These are phyloP conservation scores for Acorus calamus DNA, from an alignment of 106 monocot genomes.

Conservation along the genomic window DNA sequence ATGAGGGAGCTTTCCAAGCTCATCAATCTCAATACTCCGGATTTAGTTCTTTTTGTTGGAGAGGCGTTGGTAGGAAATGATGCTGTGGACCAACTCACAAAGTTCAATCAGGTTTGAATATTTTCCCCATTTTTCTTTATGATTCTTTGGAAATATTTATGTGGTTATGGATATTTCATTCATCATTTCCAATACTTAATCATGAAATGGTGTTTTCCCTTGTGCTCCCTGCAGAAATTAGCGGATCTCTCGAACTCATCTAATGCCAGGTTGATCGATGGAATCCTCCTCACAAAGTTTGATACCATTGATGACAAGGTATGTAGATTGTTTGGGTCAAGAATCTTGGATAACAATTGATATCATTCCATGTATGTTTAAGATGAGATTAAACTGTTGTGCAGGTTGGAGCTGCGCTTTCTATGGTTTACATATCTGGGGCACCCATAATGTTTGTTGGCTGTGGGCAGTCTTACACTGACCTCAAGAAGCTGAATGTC, in stretches of 20 bases:
- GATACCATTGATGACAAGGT: constrained; percentile 99
- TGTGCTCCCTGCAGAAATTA: constrained; percentile 64
- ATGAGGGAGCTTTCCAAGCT: constrained; percentile 99
- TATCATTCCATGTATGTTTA: neutral
- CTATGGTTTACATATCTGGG: constrained; percentile 97
- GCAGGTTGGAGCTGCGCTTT: constrained; percentile 93
- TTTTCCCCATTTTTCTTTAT: neutral
- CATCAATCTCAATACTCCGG: constrained; percentile 89
- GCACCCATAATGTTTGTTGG: constrained; percentile 98
- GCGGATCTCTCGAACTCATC: constrained; percentile 62
- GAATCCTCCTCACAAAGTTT: constrained; percentile 96
- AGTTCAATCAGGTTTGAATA: constrained; percentile 73
- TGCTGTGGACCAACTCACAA: constrained; percentile 91
- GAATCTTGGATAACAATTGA: no score
- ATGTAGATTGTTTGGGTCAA: neutral
- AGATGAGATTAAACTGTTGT: neutral
- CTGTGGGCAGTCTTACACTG: constrained; percentile 95
- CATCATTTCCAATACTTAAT: neutral
- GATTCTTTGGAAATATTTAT: neutral
- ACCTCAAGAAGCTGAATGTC: constrained; percentile 97
- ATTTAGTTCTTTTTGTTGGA: constrained; percentile 96
- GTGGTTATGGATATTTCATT: neutral
- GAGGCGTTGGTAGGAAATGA: constrained; percentile 97
- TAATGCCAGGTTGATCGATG: constrained; percentile 88
- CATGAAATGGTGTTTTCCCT: neutral